A percentile compares a stretch with the other conserved stretches of the same genome.
Conservation (phyloP, 306 rosid genomes). For the Corylus americana region DNA sequence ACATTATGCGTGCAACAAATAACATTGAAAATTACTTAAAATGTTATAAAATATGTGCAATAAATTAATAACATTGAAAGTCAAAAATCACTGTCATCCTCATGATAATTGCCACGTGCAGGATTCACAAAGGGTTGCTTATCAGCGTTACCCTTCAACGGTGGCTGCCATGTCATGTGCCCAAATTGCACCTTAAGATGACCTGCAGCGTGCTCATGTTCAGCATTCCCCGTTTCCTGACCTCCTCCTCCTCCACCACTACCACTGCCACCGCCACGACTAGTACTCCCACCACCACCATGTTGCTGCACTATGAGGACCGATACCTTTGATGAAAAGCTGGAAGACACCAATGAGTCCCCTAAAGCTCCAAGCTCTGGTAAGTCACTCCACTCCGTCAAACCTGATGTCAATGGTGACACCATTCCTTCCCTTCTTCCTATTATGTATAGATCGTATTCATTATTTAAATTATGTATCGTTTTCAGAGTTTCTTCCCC, state of each 20-base stretch:
- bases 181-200: slow-evolving; percentile 20
- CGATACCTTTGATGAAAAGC: slow-evolving; percentile 32
- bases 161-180: slow-evolving; percentile 22
- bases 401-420: slow-evolving; percentile 21
- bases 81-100: too few relatives aligned
- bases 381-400: slow-evolving; percentile 37
- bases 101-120: not conserved
- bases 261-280: not conserved
- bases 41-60: too few relatives aligned
- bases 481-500: slow-evolving; percentile 36
- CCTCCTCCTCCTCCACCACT: not conserved
- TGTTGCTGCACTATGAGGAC: slow-evolving; percentile 39
- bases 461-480: slow-evolving; percentile 23
- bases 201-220: not conserved
- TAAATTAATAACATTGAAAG: too few relatives aligned
- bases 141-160: slow-evolving; percentile 2
- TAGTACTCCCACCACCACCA: not conserved
- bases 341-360: slow-evolving; percentile 37
- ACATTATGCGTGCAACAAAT: too few relatives aligned
- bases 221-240: not conserved
- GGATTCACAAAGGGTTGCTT: slow-evolving; percentile 15
- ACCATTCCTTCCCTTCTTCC: slow-evolving; percentile 34
- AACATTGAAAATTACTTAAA: too few relatives aligned
- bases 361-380: slow-evolving; percentile 46
- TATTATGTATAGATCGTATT: slow-evolving; percentile 31